phyloP scores from a whole-genome alignment of 2,329 filamentous ascomycete species.

The Aspergillus persii region DNA sequence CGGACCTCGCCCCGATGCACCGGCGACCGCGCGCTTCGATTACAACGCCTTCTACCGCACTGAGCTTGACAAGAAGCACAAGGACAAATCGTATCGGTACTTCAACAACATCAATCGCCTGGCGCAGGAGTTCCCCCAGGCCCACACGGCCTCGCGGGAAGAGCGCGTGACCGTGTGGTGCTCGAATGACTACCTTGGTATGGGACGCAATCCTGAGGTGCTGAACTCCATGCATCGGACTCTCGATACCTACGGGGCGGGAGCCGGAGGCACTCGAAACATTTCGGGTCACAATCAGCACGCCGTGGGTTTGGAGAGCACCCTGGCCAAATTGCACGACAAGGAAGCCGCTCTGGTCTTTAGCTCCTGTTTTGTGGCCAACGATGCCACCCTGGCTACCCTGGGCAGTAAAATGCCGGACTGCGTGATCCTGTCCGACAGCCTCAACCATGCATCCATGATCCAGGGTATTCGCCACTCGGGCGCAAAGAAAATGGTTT shows the following conservation, averaged over 20 bases:
- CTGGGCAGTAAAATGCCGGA: slow-evolving; percentile 95
- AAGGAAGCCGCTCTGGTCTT: slow-evolving; percentile 94
- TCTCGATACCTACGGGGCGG: slow-evolving; percentile 89
- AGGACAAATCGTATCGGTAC: slow-evolving; percentile 99
- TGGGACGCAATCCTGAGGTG: slow-evolving; percentile 88
- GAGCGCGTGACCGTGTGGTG: slow-evolving; percentile 97
- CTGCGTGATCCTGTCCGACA: slow-evolving; percentile 97
- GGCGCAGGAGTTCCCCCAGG: slow-evolving; percentile 91
- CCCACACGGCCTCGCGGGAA: slow-evolving; percentile 79
- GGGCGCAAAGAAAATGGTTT: slow-evolving; percentile 94
- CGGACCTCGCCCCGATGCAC: slow-evolving; percentile 49
- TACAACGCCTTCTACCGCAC: slow-evolving; percentile 85
- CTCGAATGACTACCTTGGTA: slow-evolving; percentile 97
- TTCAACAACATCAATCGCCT: slow-evolving; percentile 99
- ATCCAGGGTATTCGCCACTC: slow-evolving; percentile 98
- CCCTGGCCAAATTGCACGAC: slow-evolving; percentile 81
- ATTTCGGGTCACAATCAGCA: slow-evolving; percentile 98
- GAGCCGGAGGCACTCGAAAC: slow-evolving; percentile 92
- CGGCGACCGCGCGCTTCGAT: slow-evolving; percentile 66
- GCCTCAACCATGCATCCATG: slow-evolving; percentile 97
- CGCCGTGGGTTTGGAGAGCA: slow-evolving; percentile 77
- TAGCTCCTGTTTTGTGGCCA: slow-evolving; percentile 96
- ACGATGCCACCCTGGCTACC: slow-evolving; percentile 93
- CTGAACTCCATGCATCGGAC: slow-evolving; percentile 92
- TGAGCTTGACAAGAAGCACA: slow-evolving; percentile 97